phyloP scores from a whole-genome alignment of 139 green algal species.

The Klebsormidium nitens region DNA sequence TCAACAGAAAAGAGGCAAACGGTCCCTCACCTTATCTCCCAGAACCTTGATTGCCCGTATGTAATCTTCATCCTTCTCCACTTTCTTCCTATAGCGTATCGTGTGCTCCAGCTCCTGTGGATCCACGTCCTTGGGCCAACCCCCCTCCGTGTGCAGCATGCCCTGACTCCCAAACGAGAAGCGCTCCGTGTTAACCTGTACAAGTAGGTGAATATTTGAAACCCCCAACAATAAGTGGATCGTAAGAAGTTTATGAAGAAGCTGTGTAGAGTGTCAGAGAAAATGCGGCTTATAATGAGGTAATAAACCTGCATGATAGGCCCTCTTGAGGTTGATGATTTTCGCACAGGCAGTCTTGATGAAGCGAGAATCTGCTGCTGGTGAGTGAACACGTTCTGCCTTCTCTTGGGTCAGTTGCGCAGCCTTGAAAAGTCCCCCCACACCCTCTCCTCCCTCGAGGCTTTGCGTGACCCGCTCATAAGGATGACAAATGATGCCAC shows the following conservation, averaged over 20 bases:
- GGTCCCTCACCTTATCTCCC: background rate
- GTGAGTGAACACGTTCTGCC: too few species aligned
- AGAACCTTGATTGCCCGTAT: constrained; percentile 45
- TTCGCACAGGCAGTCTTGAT: background rate
- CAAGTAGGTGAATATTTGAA: background rate
- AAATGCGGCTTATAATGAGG: background rate
- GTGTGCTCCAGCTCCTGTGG: constrained; percentile 78
- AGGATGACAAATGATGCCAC: too few species aligned
- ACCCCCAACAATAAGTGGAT: background rate
- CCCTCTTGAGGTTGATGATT: background rate
- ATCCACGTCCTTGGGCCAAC: constrained; percentile 93
- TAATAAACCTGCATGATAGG: background rate
- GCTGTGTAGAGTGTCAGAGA: background rate
- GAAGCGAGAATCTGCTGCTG: background rate
- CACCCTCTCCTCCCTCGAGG: too few species aligned
- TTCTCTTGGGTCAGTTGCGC: too few species aligned
- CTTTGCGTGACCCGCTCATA: too few species aligned
- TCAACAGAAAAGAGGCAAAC: too few species aligned
- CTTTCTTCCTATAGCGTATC: constrained; percentile 56
- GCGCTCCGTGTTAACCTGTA: constrained; percentile 70
- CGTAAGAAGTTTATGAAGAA: background rate
- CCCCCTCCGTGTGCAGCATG: constrained; percentile 81
- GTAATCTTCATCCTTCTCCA: constrained; percentile 97
- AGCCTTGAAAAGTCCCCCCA: too few species aligned
- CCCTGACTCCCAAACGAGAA: constrained; percentile 62